Evolutionary conservation across 2,329 filamentous ascomycete genomes (phyloP), one percentile per base, ranked within the genome.

Genomic region (Aspergillus brasiliensis): DNA sequence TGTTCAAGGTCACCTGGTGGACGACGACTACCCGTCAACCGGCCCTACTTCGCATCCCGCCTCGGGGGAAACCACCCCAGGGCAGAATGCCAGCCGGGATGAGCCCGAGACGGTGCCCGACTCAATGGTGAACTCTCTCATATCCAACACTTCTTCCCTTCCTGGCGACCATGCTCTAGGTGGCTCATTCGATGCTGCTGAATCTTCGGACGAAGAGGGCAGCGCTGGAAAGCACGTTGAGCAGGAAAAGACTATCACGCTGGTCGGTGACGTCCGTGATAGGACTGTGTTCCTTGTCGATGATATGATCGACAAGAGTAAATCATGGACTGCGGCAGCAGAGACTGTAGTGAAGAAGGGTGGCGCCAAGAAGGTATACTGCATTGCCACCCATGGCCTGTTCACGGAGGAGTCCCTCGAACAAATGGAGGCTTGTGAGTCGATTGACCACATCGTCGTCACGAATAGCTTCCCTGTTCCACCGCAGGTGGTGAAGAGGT

Each of bases 301-400:
- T 75, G 95, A 99, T 75, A 98, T 99, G 91, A 97, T 99, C 71
- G 95, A 99, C 80, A 97, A 97, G 80, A 88, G 92, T 8, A 91
- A 90, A 13, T 97, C 92, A 6, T 99, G 95, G 95, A 96, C 99
- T 67, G 94, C 94, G 5, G 95, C 95, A 6, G 95, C 95, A 11
- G 95, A 99, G 81, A 96, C 93, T 1, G 94, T 97, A 2, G 91
- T 97, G 56, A 98, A 98, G 82, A 87, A 90, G 65, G 96, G 95
- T 65, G 86, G 87, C 47, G 95, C 95, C 1, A 96, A 91, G 69
- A 95, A 91, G 77, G 95, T 99, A 37, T 98, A 97, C 78, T 97
- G 92, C 82, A 96, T 99, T 80, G 95, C 94, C 7, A 98, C 95
- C 0, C 95, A 99, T 72, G 95, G 93, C 42, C 85, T 99, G 37